These are phyloP conservation scores for Cucurbita argyrosperma DNA, from an alignment of 306 rosid species.

Conservation along the genomic window DNA sequence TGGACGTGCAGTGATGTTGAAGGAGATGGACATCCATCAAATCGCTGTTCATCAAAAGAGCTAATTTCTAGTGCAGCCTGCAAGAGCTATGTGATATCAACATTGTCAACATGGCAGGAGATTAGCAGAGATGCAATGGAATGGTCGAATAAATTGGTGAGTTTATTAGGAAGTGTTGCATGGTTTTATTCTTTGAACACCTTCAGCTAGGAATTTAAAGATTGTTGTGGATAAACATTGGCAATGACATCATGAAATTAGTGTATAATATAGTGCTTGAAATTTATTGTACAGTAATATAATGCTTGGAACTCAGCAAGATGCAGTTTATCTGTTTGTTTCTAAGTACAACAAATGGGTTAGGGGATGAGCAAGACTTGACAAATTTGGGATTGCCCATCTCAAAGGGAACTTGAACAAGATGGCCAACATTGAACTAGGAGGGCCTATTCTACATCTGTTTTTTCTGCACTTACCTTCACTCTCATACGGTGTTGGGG, in stretches of 20 bases:
- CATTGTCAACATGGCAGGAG: background rate
- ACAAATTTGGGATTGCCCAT: too few species aligned
- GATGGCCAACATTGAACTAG: too few species aligned
- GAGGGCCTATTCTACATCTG: too few species aligned
- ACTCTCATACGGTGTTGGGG: too few species aligned
- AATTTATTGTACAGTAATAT: background rate
- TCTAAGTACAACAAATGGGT: too few species aligned
- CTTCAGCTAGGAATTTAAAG: background rate
- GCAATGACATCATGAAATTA: background rate
- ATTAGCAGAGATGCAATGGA: background rate
- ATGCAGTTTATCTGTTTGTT: background rate
- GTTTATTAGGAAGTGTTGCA: background rate
- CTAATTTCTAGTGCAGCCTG: conserved; percentile 6
- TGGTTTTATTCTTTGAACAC: background rate
- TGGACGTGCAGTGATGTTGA: conserved; percentile 93
- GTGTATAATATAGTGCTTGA: background rate
- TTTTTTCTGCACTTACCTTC: too few species aligned
- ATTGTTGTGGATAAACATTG: background rate
- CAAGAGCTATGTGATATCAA: background rate
- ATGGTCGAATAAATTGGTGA: background rate
- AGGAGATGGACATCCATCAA: conserved; percentile 94
- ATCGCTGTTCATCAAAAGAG: conserved; percentile 88
- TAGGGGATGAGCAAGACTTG: too few species aligned
- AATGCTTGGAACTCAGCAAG: background rate
- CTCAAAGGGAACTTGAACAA: too few species aligned